A percentile compares a stretch with the other conserved stretches of the same genome.
Conservation (phyloP, 2,329 filamentous ascomycete genomes). For the Diaporthe velutina region DNA sequence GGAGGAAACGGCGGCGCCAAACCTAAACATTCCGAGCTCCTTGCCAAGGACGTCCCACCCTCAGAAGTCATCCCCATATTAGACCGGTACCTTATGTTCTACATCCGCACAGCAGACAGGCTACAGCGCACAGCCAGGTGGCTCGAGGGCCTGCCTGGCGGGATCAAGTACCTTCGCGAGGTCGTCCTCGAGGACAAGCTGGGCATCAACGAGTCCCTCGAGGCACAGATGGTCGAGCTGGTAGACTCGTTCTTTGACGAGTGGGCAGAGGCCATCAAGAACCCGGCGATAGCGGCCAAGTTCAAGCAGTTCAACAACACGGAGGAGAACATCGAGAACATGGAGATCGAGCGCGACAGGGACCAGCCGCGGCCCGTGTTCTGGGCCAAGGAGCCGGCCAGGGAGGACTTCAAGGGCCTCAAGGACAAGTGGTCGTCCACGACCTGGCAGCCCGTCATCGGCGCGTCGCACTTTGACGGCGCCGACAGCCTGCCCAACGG, state of each 20-base stretch:
- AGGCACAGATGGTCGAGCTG: conserved; percentile 88
- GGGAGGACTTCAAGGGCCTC: conserved; percentile 79
- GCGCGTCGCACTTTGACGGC: conserved; percentile 75
- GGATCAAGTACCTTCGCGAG: conserved; percentile 84
- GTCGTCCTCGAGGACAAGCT: conserved; percentile 89
- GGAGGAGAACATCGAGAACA: conserved; percentile 73
- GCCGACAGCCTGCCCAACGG: conserved; percentile 76
- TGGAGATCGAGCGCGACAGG: conserved; percentile 80
- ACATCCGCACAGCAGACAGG: conserved; percentile 92
- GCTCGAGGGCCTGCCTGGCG: conserved; percentile 87
- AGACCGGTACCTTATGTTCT: conserved; percentile 92
- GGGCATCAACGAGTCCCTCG: conserved; percentile 85
- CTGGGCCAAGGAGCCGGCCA: conserved; percentile 79
- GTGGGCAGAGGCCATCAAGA: conserved; percentile 85
- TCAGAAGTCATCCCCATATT: conserved; percentile 86
- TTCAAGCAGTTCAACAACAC: conserved; percentile 92
- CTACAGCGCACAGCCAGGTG: conserved; percentile 90
- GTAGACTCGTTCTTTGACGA: conserved; percentile 91
- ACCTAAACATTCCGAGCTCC: conserved; percentile 83
- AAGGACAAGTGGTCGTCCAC: conserved; percentile 73
- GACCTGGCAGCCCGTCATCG: conserved; percentile 85
- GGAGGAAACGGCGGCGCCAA: conserved; percentile 91
- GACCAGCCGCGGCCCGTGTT: conserved; percentile 80
- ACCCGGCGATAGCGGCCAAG: conserved; percentile 74
- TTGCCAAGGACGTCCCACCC: conserved; percentile 88